Evolutionary conservation across 768 basidiomycete species (phyloP), one percentile per base, ranked within the genome.

Genomic region (Phlebiopsis flavidoalba): DNA sequence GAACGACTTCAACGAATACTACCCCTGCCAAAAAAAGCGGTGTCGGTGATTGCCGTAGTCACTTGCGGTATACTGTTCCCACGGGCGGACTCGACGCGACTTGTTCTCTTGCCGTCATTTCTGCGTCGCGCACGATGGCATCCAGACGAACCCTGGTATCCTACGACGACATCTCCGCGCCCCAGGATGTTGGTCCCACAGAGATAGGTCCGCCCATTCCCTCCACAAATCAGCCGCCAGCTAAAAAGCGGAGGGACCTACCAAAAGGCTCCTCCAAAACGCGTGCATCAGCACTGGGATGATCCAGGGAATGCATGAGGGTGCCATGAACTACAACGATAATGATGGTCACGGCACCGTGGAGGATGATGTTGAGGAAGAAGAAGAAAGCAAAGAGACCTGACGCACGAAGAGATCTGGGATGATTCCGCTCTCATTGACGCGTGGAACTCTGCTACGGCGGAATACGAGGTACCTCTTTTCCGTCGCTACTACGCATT

Each of bases 361-460:
- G 22, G 69, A 59, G 24, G 73, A 65, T 17, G 73, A 70, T 6
- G 72, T 71, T 15, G 66, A 66, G 5, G 75, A 74, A n/a, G 73
- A 70, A 2, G 73, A 70, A 35, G 83, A 87, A 66, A 85, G 86
- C 64, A 79, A n/a, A n/a, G 86, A 26, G 78, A 84, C 58, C 77
- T 91, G 60, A 83, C 86, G 8, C 80, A 87, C 36, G 81, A 85
- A 52, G 91, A 93, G 67, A 85, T 91, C 40, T 93, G 91, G 91
- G 91, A 93, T 64, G 91, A 93, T 70, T 87, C 88, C 37, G 89
- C 88, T 4, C 80, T 93, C 64, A 82, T 93, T 49, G 80, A 88
- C 56, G 91, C 91, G 19, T 93, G 91, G 91, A 81, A 93, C 70
- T 86, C 91, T 61, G 91, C 91, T 17, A 84, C 80, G 63, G 89